phyloP scores from a whole-genome alignment of 352 stramenopile species.

The Phytophthora hybrid region DNA sequence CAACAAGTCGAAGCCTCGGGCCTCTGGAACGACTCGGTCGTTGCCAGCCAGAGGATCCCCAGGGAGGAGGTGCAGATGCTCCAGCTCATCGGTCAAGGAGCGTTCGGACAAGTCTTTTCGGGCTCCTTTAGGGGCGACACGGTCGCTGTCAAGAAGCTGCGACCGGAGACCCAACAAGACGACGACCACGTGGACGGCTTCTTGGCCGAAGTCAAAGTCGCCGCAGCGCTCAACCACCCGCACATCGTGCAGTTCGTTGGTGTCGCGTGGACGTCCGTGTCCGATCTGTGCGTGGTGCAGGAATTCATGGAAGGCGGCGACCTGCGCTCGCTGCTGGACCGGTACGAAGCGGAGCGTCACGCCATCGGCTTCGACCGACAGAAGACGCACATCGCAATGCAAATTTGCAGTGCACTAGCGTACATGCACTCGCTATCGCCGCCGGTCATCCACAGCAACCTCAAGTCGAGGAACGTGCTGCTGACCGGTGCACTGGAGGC shows the following conservation, averaged over 20 bases:
- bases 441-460: conserved; percentile 41
- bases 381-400: conserved; percentile 49
- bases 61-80: conserved; percentile 44
- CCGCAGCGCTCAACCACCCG: conserved; percentile 52
- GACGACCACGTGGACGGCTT: conserved; percentile 45
- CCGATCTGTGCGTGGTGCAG: conserved; percentile 46
- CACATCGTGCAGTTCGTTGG: conserved; percentile 62
- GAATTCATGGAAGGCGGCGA: conserved; percentile 55
- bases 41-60: conserved; percentile 33
- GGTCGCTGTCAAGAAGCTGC: conserved; percentile 56
- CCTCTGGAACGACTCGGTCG: conserved; percentile 24
- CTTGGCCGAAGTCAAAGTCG: conserved; percentile 51
- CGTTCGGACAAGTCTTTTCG: conserved; percentile 47
- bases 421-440: conserved; percentile 44
- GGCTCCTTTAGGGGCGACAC: conserved; percentile 42
- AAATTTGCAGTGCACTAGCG: conserved; percentile 40
- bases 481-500: conserved; percentile 32
- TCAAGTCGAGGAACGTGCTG: conserved; percentile 45
- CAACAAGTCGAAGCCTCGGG: conserved; percentile 10
- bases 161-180: conserved; percentile 9
- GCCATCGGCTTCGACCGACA: conserved; percentile 40
- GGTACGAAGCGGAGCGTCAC: conserved; percentile 22
- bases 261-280: conserved; percentile 52
- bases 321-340: conserved; percentile 40
- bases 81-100: conserved; percentile 36